Evolutionary conservation across 2,329 filamentous ascomycete genomes (phyloP), one percentile per base, ranked within the genome.

Genomic region (Hortaea sp.): DNA sequence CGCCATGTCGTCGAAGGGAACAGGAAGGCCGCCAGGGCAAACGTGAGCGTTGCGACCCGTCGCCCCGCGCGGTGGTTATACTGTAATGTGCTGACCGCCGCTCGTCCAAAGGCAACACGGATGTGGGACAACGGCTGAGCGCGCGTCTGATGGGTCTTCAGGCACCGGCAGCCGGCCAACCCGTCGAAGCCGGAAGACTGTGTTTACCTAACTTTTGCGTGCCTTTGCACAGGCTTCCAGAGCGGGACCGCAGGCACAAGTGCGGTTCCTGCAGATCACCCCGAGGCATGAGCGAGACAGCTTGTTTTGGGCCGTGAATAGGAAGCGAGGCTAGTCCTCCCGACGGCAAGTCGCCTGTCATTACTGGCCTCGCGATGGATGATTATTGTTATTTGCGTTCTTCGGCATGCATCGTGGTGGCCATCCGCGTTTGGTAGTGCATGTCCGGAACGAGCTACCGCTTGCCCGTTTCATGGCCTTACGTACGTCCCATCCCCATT

Each of bases 261-360:
- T 20, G 32, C 28, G 28, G 42, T 43, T 43, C 42, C 42, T 43
- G 32, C 42, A 43, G 42, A 43, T 38, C 42, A n/a, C 42, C 7
- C 32, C 27, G 31, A 13, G 20, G 9, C 11, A 43, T 32, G 32
- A 5, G 4, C 42, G 10, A 39, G 10, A 39, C 11, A 20, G n/a
- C 13, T 20, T 37, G 6, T 27, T 43, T 20, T 31, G 2, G 27
- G 30, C 32, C 42, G 27, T 7, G 42, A 38, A 38, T 35, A 43
- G 42, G 37, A 39, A 7, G 37, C 10, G 10, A 39, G 13, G 7
- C 9, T 10, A 39, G 7, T 39, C 37, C 9, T n/a, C 32, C 9
- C n/a, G 32, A 10, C 20, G 37, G 10, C 10, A 39, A n/a, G 10
- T 39, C 37, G 10, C 37, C 13, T 20, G 37, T 39, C 37, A n/a